These are phyloP conservation scores for Fusarium domesticum DNA, from an alignment of 2,329 filamentous ascomycete species.

Conservation along the genomic window DNA sequence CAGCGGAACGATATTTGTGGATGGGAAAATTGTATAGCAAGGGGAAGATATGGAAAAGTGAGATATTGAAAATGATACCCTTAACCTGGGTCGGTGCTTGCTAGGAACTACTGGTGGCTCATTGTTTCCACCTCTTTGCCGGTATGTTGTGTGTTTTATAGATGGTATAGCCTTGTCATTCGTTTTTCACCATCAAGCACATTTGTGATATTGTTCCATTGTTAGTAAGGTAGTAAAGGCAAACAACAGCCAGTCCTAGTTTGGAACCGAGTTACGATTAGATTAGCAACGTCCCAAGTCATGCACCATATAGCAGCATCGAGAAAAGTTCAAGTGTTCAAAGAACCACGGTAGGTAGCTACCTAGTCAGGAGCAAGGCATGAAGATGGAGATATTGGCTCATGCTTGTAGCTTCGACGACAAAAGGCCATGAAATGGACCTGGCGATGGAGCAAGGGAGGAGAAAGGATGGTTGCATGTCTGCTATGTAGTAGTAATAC, in stretches of 20 bases:
- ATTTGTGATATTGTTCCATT: no score
- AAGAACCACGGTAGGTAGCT: no score
- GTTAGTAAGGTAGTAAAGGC: no score
- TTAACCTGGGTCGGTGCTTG: background rate
- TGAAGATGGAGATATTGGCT: constrained; percentile 1
- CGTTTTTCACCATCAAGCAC: constrained; percentile 3
- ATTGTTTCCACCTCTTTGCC: constrained; percentile 13
- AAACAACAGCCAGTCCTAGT: no score
- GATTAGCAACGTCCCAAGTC: no score
- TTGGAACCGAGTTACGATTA: no score
- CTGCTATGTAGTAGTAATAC: background rate
- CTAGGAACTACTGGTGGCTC: constrained; percentile 8
- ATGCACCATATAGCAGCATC: no score
- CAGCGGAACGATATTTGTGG: constrained; percentile 1
- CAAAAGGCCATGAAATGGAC: constrained; percentile 5
- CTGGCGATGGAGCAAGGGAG: constrained; percentile 9
- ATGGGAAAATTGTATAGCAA: background rate
- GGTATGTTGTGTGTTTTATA: constrained; percentile 11
- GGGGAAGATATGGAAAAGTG: background rate
- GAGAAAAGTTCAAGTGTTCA: background rate
- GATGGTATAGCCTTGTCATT: constrained; percentile 24
- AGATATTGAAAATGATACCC: background rate
- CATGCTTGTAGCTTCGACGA: constrained; percentile 7
- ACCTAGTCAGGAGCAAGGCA: constrained; percentile 2
- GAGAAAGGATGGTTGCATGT: no score